A percentile compares a stretch with the other conserved stretches of the same genome.
phyloP scores from a whole-genome alignment of 2,329 filamentous ascomycete genomes.

The Claviceps digitariae region DNA sequence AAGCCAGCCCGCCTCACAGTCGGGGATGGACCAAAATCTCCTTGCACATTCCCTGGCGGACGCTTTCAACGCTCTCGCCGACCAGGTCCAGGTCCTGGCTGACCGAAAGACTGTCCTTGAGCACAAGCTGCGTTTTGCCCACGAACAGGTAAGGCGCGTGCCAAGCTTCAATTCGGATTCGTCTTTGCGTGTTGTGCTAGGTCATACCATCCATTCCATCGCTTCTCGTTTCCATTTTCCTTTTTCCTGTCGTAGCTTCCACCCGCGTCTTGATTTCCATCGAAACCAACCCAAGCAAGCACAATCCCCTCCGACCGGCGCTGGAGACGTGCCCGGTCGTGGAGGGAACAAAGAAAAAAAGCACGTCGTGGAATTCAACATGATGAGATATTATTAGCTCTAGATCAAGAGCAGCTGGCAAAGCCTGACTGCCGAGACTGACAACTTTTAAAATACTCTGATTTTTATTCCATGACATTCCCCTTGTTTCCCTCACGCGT shows the following conservation, averaged over 20 bases:
- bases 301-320: no score
- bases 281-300: not conserved
- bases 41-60: slow-evolving; percentile 45
- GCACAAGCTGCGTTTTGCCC: slow-evolving; percentile 52
- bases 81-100: slow-evolving; percentile 49
- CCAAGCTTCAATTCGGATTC: not conserved
- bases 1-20: slow-evolving; percentile 5
- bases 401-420: slow-evolving; percentile 61
- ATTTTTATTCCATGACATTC: no score
- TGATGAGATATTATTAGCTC: slow-evolving; percentile 52
- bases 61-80: slow-evolving; percentile 50
- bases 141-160: slow-evolving; percentile 44
- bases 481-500: no score
- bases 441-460: slow-evolving; percentile 28
- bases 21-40: slow-evolving; percentile 24
- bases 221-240: not conserved
- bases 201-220: not conserved
- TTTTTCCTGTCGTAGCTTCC: not conserved
- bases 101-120: slow-evolving; percentile 52
- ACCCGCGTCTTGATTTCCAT: slow-evolving; percentile 3
- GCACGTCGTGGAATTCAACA: slow-evolving; percentile 13
- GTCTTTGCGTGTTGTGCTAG: not conserved
- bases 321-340: not conserved
- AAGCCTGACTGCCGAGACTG: slow-evolving; percentile 42
- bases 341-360: not conserved